phyloP scores from a whole-genome alignment of 768 basidiomycete species.

The Phylloporus sp. region DNA sequence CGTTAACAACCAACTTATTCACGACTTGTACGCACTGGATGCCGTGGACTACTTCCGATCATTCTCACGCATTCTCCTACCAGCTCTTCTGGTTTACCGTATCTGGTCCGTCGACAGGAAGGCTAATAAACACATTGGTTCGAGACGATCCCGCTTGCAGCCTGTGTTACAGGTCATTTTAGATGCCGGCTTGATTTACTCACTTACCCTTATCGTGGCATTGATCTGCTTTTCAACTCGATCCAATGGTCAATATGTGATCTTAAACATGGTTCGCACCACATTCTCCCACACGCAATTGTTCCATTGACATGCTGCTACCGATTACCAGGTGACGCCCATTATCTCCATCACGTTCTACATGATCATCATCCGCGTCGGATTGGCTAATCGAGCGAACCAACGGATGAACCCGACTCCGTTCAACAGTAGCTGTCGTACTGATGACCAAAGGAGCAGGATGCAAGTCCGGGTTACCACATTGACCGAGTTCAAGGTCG shows the following conservation, averaged over 20 bases:
- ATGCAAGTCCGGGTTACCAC: not conserved
- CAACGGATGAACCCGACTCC: not conserved
- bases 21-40: conserved; percentile 22
- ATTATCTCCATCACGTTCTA: conserved; percentile 38
- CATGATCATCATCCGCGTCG: conserved; percentile 37
- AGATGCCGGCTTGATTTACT: conserved; percentile 35
- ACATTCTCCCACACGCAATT: too few species aligned
- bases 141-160: not conserved
- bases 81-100: conserved; percentile 22
- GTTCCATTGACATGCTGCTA: not conserved
- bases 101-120: conserved; percentile 25
- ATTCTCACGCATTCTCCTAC: too few species aligned
- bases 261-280: conserved; percentile 29
- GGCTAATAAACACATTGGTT: conserved; percentile 11
- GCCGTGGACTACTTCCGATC: not conserved
- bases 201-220: conserved; percentile 30
- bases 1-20: conserved; percentile 29
- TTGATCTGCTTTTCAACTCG: conserved; percentile 26
- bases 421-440: not conserved
- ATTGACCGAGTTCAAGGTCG: not conserved
- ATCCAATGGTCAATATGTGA: conserved; percentile 29
- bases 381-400: conserved; percentile 1
- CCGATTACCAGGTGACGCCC: conserved; percentile 23
- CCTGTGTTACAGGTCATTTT: conserved; percentile 26
- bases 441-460: not conserved